Evolutionary conservation across 345 rosid genomes (phyloP).

Genomic region (Salix udensis): DNA sequence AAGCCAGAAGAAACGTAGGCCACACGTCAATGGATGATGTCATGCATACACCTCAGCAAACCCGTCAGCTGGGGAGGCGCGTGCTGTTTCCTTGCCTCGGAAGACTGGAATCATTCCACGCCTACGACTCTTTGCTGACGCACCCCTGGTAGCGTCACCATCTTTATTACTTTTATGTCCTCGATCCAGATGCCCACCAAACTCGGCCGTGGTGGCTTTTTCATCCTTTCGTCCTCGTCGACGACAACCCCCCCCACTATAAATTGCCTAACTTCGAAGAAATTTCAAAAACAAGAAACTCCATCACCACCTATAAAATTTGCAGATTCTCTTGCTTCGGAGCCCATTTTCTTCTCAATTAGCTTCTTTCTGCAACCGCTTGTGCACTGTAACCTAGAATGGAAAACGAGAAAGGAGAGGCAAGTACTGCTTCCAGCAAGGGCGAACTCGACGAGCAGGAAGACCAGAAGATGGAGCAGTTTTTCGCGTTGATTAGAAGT

Average conservation of each 20-base stretch:
- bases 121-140: not conserved
- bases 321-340: no score
- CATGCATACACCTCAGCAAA: not conserved
- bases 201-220: not conserved
- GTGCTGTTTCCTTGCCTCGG: no score
- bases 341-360: no score
- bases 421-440: not conserved
- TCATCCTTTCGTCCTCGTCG: not conserved
- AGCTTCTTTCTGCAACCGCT: no score
- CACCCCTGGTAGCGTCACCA: not conserved
- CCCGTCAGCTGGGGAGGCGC: not conserved
- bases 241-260: not conserved
- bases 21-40: not conserved
- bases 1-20: not conserved
- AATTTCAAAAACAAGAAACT: no score
- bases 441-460: conserved; percentile 4
- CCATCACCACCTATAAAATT: no score
- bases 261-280: not conserved
- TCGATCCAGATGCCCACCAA: not conserved
- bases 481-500: conserved; percentile 23
- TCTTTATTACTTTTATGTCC: not conserved
- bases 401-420: conserved; percentile 6
- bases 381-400: not conserved
- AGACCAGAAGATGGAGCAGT: conserved; percentile 30
- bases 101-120: not conserved